Base-by-base conservation (phyloP, 768 basidiomycete species). In the Boletus subparvulus region DNA sequence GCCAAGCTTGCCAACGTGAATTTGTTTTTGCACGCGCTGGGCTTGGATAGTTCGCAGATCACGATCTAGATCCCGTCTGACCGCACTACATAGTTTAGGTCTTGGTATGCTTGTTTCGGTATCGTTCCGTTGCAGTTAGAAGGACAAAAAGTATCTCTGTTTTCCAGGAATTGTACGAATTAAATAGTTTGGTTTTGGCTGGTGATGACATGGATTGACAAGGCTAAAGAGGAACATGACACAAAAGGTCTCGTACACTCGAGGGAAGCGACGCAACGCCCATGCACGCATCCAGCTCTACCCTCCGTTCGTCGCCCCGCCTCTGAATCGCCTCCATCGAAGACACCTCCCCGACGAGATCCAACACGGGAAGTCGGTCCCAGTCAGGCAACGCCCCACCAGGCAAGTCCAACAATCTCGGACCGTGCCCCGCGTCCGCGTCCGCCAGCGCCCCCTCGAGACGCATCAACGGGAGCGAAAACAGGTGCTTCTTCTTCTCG, bases 1-100 rank as follows among this genome's bases (percentile, higher is more conserved):
- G 83, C 86, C 63, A 93, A 91, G 75, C 77, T 97, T 62, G 85
- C 86, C 51, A 98, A 98, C 73, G 93, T 98, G 65, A 94, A 99
- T 75, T 78, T 96, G 58, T 92, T 93, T 71, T 75, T 93, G 69
- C 87, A 90, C 69, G 90, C 91, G 42, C 77, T 93, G 53, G 88
- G 88, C 48, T 70, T 86, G 63, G 84, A 84, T 65, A 82, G 80
- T 62, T 89, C 88, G 67, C 88, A 88, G 74, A 89, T 90, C 63
- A 77, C 83, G 73, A 64, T 79, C 61, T 78, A 67, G 61, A 11
- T 35, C 37, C 17, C 14, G 28, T 16, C 6, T 26, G 30, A 33
- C 10, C 14, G 19, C 13, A 30, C 32, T 32, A 48, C 47, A 7
- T 55, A 60, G 37, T 36, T 57, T 60, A 53, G 10, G 40, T 35